phyloP scores from a whole-genome alignment of 1,284 basidiomycete species.

The Sporisorium sorghi region DNA sequence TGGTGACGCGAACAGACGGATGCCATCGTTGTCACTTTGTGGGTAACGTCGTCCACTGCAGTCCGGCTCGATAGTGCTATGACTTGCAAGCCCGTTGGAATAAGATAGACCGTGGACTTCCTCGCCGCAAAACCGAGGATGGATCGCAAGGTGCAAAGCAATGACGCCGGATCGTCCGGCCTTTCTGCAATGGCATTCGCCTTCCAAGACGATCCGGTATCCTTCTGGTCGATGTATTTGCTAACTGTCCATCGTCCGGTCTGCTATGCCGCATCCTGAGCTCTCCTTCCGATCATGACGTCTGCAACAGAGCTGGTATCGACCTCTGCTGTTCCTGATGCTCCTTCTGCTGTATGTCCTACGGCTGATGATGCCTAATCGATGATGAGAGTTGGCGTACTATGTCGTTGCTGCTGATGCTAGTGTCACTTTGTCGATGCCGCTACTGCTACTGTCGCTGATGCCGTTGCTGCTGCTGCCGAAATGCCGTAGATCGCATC shows the following conservation, averaged over 20 bases:
- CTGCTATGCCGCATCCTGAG: neutral
- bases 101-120: too few relatives aligned
- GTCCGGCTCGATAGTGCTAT: neutral
- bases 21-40: too few relatives aligned
- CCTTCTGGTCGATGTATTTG: neutral
- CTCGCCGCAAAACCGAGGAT: too few relatives aligned
- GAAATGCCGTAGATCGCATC: slow-evolving; percentile 31
- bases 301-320: neutral
- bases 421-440: neutral
- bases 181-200: too few relatives aligned
- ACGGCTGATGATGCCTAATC: neutral
- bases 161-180: too few relatives aligned
- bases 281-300: too few relatives aligned
- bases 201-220: too few relatives aligned
- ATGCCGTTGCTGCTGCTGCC: slow-evolving; percentile 9
- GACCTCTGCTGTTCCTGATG: too few relatives aligned
- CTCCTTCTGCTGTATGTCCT: neutral
- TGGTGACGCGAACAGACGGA: too few relatives aligned
- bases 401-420: neutral
- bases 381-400: too few relatives aligned
- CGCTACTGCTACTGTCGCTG: slow-evolving; percentile 7
- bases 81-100: neutral
- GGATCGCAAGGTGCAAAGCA: too few relatives aligned
- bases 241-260: neutral
- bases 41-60: too few relatives aligned